Evolutionary conservation across 2,329 filamentous ascomycete genomes (phyloP).

Genomic region (Elsinoe australis): DNA sequence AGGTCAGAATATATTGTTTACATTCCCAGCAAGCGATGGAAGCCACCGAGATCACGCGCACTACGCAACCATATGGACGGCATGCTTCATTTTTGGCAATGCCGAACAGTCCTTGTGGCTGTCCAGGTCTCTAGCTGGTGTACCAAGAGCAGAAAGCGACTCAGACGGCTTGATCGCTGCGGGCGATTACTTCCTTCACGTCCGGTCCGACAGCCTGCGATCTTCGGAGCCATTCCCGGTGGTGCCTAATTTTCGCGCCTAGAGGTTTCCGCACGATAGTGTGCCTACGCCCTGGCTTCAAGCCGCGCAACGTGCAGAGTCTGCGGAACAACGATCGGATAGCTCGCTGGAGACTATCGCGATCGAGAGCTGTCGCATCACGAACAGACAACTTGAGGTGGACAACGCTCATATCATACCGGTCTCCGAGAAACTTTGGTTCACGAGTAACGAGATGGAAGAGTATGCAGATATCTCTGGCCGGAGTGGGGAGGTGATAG

Average conservation of each 20-base stretch:
- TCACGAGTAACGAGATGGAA: conserved; percentile 23
- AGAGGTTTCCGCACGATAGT: conserved; percentile 22
- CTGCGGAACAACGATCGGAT: neutral
- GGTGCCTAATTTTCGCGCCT: conserved; percentile 22
- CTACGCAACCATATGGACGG: neutral
- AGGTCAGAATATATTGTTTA: neutral
- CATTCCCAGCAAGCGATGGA: neutral
- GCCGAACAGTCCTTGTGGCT: neutral
- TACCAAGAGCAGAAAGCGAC: neutral
- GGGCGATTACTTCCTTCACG: conserved; percentile 16
- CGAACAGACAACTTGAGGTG: conserved; percentile 21
- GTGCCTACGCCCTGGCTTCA: conserved; percentile 19
- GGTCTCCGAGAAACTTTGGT: conserved; percentile 22
- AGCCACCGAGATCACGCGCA: neutral
- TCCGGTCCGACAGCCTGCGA: neutral
- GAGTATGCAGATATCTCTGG: conserved; percentile 19
- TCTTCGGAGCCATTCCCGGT: conserved; percentile 19
- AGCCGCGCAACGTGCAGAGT: conserved; percentile 13
- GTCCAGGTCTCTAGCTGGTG: neutral
- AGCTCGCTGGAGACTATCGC: neutral
- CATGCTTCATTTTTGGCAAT: neutral
- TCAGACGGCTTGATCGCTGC: conserved; percentile 11
- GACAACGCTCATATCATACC: conserved; percentile 24
- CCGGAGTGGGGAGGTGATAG: conserved; percentile 16
- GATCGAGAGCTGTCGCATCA: conserved; percentile 23